Evolutionary conservation across 2,329 filamentous ascomycete genomes (phyloP).

Genomic region (Venturia oleaginea): DNA sequence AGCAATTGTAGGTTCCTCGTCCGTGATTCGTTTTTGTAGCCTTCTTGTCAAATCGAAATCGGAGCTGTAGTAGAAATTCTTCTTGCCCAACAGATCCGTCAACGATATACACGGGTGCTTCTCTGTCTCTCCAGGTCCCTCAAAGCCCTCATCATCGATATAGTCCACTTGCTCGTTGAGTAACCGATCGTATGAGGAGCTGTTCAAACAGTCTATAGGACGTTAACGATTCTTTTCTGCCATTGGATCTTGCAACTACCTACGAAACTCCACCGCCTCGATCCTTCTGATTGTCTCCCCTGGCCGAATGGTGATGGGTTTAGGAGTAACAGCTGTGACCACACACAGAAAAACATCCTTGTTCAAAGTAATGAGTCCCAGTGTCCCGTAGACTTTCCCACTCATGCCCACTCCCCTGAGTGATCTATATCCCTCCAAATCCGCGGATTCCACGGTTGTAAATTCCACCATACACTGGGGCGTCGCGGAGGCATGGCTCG

Average conservation of each 20-base stretch:
- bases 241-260: slow-evolving; percentile 17
- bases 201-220: slow-evolving; percentile 68
- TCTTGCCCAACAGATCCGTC: slow-evolving; percentile 85
- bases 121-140: slow-evolving; percentile 53
- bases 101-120: slow-evolving; percentile 87
- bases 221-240: not conserved
- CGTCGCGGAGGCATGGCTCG: slow-evolving; percentile 24
- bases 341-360: slow-evolving; percentile 86
- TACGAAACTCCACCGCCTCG: slow-evolving; percentile 71
- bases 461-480: slow-evolving; percentile 85
- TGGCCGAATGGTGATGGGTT: slow-evolving; percentile 73
- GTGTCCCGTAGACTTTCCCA: slow-evolving; percentile 65
- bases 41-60: slow-evolving; percentile 95
- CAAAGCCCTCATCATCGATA: slow-evolving; percentile 44
- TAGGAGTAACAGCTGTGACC: slow-evolving; percentile 61
- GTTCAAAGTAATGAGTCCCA: slow-evolving; percentile 77
- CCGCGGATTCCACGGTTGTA: slow-evolving; percentile 50
- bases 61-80: slow-evolving; percentile 97
- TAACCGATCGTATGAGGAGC: slow-evolving; percentile 74
- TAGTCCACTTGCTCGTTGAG: slow-evolving; percentile 46
- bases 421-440: slow-evolving; percentile 68
- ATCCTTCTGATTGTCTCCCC: slow-evolving; percentile 88
- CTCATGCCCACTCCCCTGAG: slow-evolving; percentile 50
- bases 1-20: slow-evolving; percentile 70
- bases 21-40: slow-evolving; percentile 64